Percentiles rank a stretch among this genome's conserved stretches.
Evolutionary conservation across 176 grass and related monocot genomes (phyloP).

Genomic region (Musa beccarii): DNA sequence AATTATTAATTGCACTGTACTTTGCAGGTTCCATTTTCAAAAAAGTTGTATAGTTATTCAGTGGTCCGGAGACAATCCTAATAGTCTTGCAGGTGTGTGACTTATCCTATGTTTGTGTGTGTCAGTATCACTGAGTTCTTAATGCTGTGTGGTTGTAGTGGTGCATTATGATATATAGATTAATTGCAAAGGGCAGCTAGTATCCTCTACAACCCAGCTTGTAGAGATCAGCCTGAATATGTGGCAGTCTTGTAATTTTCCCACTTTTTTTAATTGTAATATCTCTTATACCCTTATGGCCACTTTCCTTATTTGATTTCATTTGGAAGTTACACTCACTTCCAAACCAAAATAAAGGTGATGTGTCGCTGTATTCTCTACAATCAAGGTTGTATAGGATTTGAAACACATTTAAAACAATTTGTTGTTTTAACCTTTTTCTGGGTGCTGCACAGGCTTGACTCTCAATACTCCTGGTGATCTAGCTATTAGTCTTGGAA

Average conservation of each 20-base stretch:
- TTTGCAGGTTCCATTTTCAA: constrained; percentile 71
- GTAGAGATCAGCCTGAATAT: too few species aligned
- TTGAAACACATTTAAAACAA: neutral
- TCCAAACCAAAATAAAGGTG: neutral
- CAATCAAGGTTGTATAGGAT: neutral
- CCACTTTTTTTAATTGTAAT: neutral
- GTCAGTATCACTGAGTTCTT: neutral
- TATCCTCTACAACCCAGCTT: too few species aligned
- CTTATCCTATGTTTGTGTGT: neutral
- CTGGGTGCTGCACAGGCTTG: constrained; percentile 50
- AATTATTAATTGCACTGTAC: neutral
- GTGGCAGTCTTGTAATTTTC: too few species aligned
- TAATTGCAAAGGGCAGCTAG: too few species aligned
- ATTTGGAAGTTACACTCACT: neutral
- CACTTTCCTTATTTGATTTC: neutral
- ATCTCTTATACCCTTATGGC: neutral
- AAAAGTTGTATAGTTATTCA: constrained; percentile 76
- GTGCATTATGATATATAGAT: too few species aligned
- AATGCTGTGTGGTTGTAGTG: neutral
- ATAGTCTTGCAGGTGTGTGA: constrained; percentile 77
- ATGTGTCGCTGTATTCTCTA: neutral
- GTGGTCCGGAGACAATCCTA: constrained; percentile 96
- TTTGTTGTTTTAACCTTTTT: neutral
- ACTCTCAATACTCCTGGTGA: constrained; percentile 83
- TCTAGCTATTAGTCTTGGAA: constrained; percentile 95